Evolutionary conservation across 2,329 filamentous ascomycete species (phyloP).

Genomic region (Fusarium foetens): DNA sequence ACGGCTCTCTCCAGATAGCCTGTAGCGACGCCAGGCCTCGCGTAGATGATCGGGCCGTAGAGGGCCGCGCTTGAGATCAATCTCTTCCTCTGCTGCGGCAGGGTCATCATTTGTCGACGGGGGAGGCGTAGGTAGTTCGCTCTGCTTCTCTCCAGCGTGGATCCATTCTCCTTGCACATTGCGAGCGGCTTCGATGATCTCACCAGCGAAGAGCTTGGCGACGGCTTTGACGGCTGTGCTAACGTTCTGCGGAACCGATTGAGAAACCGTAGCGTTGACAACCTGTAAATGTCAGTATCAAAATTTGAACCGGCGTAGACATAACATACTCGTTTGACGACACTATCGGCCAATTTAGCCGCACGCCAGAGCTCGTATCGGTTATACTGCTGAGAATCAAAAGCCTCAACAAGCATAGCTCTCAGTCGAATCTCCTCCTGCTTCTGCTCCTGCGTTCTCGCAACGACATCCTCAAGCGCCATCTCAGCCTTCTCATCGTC

Average conservation of each 20-base stretch:
- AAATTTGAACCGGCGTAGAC: neutral
- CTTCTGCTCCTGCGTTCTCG: slow-evolving; percentile 74
- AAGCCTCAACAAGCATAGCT: slow-evolving; percentile 71
- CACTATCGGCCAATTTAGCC: slow-evolving; percentile 73
- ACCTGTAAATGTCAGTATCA: slow-evolving; percentile 57
- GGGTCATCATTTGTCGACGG: slow-evolving; percentile 48
- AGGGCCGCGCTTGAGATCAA: slow-evolving; percentile 60
- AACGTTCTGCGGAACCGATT: slow-evolving; percentile 78
- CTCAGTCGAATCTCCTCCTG: slow-evolving; percentile 67
- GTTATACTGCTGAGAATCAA: slow-evolving; percentile 73
- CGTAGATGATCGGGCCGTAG: slow-evolving; percentile 79
- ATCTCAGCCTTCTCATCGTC: slow-evolving; percentile 67
- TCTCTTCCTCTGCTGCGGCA: slow-evolving; percentile 42
- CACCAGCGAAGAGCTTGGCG: slow-evolving; percentile 80
- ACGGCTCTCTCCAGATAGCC: slow-evolving; percentile 69
- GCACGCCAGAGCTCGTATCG: slow-evolving; percentile 78
- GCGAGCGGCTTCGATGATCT: slow-evolving; percentile 77
- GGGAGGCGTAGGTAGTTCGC: slow-evolving; percentile 59
- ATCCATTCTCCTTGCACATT: slow-evolving; percentile 79
- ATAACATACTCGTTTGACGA: slow-evolving; percentile 71
- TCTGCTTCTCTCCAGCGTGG: slow-evolving; percentile 66
- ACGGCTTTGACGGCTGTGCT: slow-evolving; percentile 80
- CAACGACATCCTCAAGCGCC: slow-evolving; percentile 66
- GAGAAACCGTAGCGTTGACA: slow-evolving; percentile 82
- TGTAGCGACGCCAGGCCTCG: slow-evolving; percentile 77